Evolutionary conservation across 164 flowering plant genomes (phyloP).

Genomic region (Brasenia schreberi): DNA sequence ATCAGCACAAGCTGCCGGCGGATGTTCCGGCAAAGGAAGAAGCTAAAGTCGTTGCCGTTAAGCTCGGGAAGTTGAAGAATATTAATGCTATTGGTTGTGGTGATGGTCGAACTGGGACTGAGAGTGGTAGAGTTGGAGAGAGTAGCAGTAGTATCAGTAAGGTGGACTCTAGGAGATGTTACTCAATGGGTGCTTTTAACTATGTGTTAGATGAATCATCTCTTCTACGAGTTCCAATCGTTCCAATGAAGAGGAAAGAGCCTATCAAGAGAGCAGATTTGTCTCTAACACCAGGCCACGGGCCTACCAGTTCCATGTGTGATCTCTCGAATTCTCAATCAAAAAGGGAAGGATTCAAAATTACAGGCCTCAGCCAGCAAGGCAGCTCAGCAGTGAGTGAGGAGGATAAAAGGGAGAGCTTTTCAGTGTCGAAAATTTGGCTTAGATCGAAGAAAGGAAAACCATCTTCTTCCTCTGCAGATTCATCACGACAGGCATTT

Average conservation of each 20-base stretch:
- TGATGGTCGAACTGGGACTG: background rate
- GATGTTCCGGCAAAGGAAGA: constrained; percentile 24
- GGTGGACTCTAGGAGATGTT: constrained; percentile 67
- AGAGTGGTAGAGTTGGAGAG: constrained; percentile 2
- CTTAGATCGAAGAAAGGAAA: constrained; percentile 42
- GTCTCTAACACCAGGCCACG: constrained; percentile 45
- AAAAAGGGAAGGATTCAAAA: constrained; percentile 40
- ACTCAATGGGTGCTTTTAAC: constrained; percentile 87
- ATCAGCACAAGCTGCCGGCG: constrained; percentile 11
- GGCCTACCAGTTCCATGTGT: constrained; percentile 62
- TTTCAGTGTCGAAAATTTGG: constrained; percentile 82
- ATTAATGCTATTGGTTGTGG: constrained; percentile 26
- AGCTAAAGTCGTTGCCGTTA: constrained; percentile 46
- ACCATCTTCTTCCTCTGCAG: constrained; percentile 25
- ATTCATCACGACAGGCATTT: constrained; percentile 46
- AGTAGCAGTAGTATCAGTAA: constrained; percentile 19
- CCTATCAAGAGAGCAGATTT: constrained; percentile 27
- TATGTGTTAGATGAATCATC: constrained; percentile 74
- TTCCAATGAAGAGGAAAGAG: constrained; percentile 30
- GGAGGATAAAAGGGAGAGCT: constrained; percentile 50
- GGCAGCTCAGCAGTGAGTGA: constrained; percentile 1
- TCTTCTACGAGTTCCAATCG: constrained; percentile 52
- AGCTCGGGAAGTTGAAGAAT: constrained; percentile 79
- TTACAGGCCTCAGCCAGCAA: constrained; percentile 17
- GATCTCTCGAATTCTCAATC: constrained; percentile 33